Percentiles rank a stretch among this genome's conserved stretches.
Conservation (phyloP, 2,329 filamentous ascomycete genomes). For the Chaetomium sp. region DNA sequence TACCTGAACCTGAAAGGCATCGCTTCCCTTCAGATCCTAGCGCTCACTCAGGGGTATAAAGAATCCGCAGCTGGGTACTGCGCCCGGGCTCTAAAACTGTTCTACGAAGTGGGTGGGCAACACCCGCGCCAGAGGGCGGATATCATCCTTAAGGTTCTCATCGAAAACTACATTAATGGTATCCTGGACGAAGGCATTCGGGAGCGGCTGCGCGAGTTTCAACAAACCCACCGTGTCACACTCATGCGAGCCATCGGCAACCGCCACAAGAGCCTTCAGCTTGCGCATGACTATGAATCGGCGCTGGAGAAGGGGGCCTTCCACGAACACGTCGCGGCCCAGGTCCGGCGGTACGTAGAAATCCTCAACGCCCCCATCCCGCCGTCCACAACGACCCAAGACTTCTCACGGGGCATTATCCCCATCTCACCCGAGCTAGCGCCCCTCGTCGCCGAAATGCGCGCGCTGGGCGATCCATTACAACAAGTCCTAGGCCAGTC, state of each 20-base stretch:
- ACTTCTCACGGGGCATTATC: slow-evolving; percentile 30
- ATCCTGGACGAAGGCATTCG: slow-evolving; percentile 43
- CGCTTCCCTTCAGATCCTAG: slow-evolving; percentile 46
- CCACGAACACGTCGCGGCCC: slow-evolving; percentile 28
- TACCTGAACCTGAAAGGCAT: slow-evolving; percentile 46
- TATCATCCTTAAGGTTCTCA: slow-evolving; percentile 26
- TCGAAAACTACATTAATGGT: slow-evolving; percentile 46
- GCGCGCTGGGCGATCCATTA: slow-evolving; percentile 43
- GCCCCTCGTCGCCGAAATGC: slow-evolving; percentile 37
- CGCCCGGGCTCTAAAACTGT: slow-evolving; percentile 36
- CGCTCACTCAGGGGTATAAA: slow-evolving; percentile 46
- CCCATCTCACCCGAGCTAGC: slow-evolving; percentile 31
- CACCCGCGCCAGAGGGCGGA: slow-evolving; percentile 21
- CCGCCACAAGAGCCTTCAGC: slow-evolving; percentile 49
- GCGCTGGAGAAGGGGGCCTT: slow-evolving; percentile 46
- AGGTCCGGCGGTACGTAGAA: slow-evolving; percentile 44
- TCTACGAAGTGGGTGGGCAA: slow-evolving; percentile 29
- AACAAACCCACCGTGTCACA: slow-evolving; percentile 18
- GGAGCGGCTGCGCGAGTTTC: slow-evolving; percentile 34
- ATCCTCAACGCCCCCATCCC: slow-evolving; percentile 39
- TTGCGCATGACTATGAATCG: slow-evolving; percentile 49
- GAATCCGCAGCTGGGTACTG: slow-evolving; percentile 48
- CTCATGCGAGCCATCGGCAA: slow-evolving; percentile 39
- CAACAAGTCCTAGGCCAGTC: slow-evolving; percentile 44
- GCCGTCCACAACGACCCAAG: slow-evolving; percentile 14